A percentile compares a stretch with the other conserved stretches of the same genome.
These are phyloP conservation scores for Blastobotrys terrestris DNA, from an alignment of 805 yeast species.

Conservation along the genomic window DNA sequence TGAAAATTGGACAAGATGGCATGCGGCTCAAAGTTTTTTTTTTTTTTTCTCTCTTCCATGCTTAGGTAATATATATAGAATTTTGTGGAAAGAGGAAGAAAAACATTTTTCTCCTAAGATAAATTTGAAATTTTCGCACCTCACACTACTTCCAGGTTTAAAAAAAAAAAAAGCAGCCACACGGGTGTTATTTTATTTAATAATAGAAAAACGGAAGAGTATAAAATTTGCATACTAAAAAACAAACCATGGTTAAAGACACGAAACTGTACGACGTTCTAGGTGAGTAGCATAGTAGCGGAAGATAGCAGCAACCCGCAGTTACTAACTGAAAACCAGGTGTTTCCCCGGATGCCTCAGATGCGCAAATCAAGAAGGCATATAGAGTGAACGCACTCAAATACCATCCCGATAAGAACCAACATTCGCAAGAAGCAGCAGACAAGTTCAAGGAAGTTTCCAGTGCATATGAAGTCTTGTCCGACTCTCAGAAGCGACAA, in stretches of 20 bases:
- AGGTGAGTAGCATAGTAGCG: constrained; percentile 34
- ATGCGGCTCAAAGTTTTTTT: background rate
- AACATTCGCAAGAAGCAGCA: constrained; percentile 67
- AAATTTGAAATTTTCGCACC: background rate
- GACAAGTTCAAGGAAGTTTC: constrained; percentile 93
- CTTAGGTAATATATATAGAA: background rate
- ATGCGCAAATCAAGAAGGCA: constrained; percentile 64
- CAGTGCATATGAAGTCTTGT: constrained; percentile 80
- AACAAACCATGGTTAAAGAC: constrained; percentile 55
- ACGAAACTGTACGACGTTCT: constrained; percentile 58
- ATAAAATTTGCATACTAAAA: background rate
- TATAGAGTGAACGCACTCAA: constrained; percentile 68
- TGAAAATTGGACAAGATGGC: too few species aligned
- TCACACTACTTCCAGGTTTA: background rate
- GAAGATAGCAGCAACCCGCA: background rate
- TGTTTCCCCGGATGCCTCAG: constrained; percentile 47
- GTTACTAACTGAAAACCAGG: constrained; percentile 24
- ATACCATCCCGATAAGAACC: constrained; percentile 83
- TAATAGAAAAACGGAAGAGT: background rate
- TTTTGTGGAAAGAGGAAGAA: background rate
- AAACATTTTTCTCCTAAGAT: background rate
- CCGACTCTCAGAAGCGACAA: constrained; percentile 84
- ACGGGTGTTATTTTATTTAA: too few species aligned
- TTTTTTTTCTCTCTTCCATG: background rate
- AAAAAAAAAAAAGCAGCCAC: background rate